phyloP scores from a whole-genome alignment of 2,329 filamentous ascomycete genomes.

The Blumeria graminis region DNA sequence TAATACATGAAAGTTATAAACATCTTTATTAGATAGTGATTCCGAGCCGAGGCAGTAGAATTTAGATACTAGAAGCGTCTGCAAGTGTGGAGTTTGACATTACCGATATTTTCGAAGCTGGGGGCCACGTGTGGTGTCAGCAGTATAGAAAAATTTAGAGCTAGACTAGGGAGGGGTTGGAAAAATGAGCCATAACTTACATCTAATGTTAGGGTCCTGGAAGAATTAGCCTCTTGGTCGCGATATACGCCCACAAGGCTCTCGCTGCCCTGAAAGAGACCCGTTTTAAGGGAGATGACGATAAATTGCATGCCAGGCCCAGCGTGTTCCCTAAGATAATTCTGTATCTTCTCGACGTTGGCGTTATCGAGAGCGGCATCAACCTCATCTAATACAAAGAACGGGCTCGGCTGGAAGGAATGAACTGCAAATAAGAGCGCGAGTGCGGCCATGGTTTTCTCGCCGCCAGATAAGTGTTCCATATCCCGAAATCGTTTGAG shows the following conservation, averaged over 20 bases:
- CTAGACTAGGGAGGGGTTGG: not conserved
- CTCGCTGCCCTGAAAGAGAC: conserved; percentile 89
- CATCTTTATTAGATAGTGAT: too few relatives aligned
- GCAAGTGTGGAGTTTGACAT: too few relatives aligned
- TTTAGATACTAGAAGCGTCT: too few relatives aligned
- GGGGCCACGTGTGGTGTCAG: too few relatives aligned
- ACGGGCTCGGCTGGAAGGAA: conserved; percentile 82
- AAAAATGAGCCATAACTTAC: conserved; percentile 30
- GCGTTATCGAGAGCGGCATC: conserved; percentile 96
- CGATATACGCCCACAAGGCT: conserved; percentile 87
- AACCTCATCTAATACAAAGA: conserved; percentile 95
- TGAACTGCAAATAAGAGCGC: conserved; percentile 95
- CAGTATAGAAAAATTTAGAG: not conserved
- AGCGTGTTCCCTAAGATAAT: conserved; percentile 84
- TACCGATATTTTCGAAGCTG: too few relatives aligned
- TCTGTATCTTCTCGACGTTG: conserved; percentile 87
- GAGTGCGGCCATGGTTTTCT: conserved; percentile 95
- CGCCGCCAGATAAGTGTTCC: conserved; percentile 90
- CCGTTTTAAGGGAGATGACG: conserved; percentile 88
- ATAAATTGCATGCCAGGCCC: conserved; percentile 98
- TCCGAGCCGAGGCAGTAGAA: too few relatives aligned
- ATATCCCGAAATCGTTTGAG: conserved; percentile 97
- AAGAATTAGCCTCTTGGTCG: conserved; percentile 83
- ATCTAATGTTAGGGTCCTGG: conserved; percentile 77
- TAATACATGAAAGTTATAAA: too few relatives aligned